Evolutionary conservation across 257 asterid genomes (phyloP), one percentile per base, ranked within the genome.

Genomic region (Jaltomata sinuosa): DNA sequence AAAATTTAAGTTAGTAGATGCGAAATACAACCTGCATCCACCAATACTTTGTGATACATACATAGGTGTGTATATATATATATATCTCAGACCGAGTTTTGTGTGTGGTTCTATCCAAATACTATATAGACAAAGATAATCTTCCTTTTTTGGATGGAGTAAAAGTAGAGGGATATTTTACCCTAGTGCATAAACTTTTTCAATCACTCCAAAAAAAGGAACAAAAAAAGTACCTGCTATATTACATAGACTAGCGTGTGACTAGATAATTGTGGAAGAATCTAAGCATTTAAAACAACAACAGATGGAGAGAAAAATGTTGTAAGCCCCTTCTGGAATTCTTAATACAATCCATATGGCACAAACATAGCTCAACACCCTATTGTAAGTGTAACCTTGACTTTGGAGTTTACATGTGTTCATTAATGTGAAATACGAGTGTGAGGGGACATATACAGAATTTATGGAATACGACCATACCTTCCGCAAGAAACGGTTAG

Each of bases 401-500:
- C 14, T 45, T 74, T 74, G 38, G 80, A 47, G 59, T 45, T 74
- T 14, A 45, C 57, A 74, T 15, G 25, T 74, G 38, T 19, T 12
- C 14, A 0, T 72, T 42, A 22, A 72, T 12, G 80, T 72, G 80
- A 15, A 72, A 22, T 22, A 22, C 80, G 12, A 74, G 25, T 45
- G 54, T 25, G 38, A 45, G 25, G 38, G 22, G 31, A 14, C 22
- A 74, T 74, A 72, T 22, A 25, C 15, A 74, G 11, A 74, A 42
- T 22, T 74, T 25, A 22, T 47, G 21, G 15, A 74, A 45, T 40
- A 71, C 14, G 14, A 55, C 82, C 82, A 77, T 92, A 96, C 99
- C 98, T 90, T 96, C 68, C 98, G 94, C 90, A 96, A 90, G 93
- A 96, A 96, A 88, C 99, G 98, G 89, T 96, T 92, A n/a, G 93